Base-by-base conservation (phyloP, 2,329 filamentous ascomycete species). In the Aspergillus floridensis region DNA sequence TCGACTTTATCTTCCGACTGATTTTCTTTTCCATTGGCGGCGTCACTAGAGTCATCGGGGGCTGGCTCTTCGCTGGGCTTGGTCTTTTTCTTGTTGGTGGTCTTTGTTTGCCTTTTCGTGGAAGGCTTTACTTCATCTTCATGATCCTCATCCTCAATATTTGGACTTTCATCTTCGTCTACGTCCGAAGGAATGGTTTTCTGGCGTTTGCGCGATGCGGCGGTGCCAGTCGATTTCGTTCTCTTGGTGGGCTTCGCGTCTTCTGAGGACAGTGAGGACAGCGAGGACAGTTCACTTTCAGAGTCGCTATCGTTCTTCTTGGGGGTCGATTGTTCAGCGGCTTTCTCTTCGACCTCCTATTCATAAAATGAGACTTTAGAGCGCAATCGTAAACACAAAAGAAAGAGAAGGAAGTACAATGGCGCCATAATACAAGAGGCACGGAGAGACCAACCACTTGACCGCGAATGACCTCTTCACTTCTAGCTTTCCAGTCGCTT, bases 401-500 rank as follows among this genome's bases (percentile, higher is more conserved):
- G 1, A 35, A 16, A 16, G 2, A 16, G 32, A 35, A 35, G 32
- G 32, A 12, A 5, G 19, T 22, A 3, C 22, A 31, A 19, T n/a
- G n/a, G 16, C 38, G 38, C 19, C 38, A 44, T 44, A 44, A 44
- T 7, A 1, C 5, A 8, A n/a, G 38, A 19, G 22, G 47, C 16
- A 52, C 44, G 38, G 44, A 57, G 22, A 26, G 47, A 68, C 76
- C 62, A 72, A 82, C 80, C 68, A 84, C 78, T 74, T 86, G 79
- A 58, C 79, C 76, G 68, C 77, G 77, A 53, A 87, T 83, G 54
- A 86, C 75, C 2, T 74, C 61, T 61, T 84, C 84, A 68, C 83
- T 86, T 58, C 73, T 75, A 12, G 67, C 62, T 63, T 84, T 87
- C 86, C 86, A 88, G 4, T 69, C 67, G 1, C 66, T 66, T 60